Conservation (phyloP, 176 grass and related monocot species). For the Oryza officinalis region DNA sequence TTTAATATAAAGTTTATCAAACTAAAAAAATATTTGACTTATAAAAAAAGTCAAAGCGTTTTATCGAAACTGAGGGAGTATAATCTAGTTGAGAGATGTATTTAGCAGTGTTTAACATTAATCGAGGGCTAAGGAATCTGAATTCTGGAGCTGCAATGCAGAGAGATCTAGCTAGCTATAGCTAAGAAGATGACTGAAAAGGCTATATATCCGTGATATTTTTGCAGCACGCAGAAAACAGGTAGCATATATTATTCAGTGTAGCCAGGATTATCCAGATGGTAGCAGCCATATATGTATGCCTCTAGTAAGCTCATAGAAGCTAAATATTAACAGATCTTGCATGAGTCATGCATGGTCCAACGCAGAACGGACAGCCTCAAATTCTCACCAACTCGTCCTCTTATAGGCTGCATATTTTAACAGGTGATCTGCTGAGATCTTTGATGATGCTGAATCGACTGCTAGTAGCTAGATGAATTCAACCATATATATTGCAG, state of each 20-base stretch:
- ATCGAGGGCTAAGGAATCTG: background rate
- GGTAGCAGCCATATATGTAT: conserved; percentile 33
- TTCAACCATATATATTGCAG: conserved; percentile 41
- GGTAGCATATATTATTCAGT: background rate
- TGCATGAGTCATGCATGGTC: conserved; percentile 44
- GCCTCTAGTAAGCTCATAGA: background rate
- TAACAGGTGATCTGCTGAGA: conserved; percentile 31
- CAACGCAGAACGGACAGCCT: conserved; percentile 18
- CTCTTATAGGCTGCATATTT: conserved; percentile 39
- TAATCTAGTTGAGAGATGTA: background rate
- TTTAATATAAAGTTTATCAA: too few species aligned
- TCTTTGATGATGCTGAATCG: conserved; percentile 43
- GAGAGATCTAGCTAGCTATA: background rate
- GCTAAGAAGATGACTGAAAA: background rate
- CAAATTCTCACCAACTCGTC: conserved; percentile 52
- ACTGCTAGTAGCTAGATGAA: conserved; percentile 34
- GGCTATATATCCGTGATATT: background rate
- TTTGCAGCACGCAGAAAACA: background rate
- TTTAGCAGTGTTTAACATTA: background rate
- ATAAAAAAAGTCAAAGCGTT: too few species aligned
- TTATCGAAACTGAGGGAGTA: too few species aligned
- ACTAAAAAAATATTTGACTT: too few species aligned
- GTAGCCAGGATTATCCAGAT: conserved; percentile 16
- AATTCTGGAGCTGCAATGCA: background rate
- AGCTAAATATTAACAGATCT: conserved; percentile 35